Base-by-base conservation (phyloP, 495 filamentous ascomycete species). In the Aspergillus funiculosus region DNA sequence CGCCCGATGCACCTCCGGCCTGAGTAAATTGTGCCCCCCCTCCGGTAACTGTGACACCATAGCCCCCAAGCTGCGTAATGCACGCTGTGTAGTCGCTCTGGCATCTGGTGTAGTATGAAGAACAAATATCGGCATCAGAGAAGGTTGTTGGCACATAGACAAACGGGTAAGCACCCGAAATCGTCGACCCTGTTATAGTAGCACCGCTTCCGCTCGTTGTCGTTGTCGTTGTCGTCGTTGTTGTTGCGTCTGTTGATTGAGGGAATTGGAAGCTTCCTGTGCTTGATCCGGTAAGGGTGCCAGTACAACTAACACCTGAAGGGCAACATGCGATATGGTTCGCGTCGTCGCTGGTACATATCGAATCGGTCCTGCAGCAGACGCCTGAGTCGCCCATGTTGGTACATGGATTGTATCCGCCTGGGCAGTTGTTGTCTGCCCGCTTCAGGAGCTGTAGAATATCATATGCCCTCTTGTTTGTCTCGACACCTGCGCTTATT, bases 261-360 rank as follows among this genome's bases (percentile, higher is more conserved):
- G 65, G 66, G 31, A 68, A 71, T 30, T 59, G 52, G 48, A 69
- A 71, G 39, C 59, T 37, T 10, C 41, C 55, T 6, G 62, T 63
- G 14, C 56, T 30, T n/a, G 28, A 21, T 9, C 61, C 62, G 0
- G 60, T 65, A 10, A 85, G 61, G 9, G 66, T 77, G 3, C 82
- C 82, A 0, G 79, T 85, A 55, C 82, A 86, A 25, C 62, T 75
- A 26, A 76, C 75, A 28, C 76, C 73, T 8, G 61, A 68, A 5
- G 80, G 79, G 60, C 82, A 86, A 62, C 82, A 86, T 22, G 81
- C 82, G 44, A 84, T 73, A 45, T 83, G 73, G 48, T 76, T 65
- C 14, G 74, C 77, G 22, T 57, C 58, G 56, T 86, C 82, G 20
- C 64, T 62, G 14, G 78, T 73, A 57, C 82, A 86, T 25, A 65